Evolutionary conservation across 441 rosid genomes (phyloP), one percentile per base, ranked within the genome.

Genomic region (Adansonia gregorii): DNA sequence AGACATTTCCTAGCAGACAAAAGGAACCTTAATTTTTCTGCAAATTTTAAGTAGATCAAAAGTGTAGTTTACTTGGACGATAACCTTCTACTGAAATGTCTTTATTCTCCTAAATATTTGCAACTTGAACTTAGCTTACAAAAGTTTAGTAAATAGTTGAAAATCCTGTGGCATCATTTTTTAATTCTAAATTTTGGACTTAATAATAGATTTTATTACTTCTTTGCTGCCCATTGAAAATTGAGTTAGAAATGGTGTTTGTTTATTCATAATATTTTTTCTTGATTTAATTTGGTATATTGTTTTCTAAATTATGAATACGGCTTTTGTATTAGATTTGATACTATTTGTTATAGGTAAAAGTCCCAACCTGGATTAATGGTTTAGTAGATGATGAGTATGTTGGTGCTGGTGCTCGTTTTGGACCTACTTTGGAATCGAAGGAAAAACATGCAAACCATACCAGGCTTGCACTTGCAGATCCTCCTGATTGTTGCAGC

Each of bases 361-460:
- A 88, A 88, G 86, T 88, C 54, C 85, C 88, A 45, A 88, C 83
- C 39, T 84, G 85, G 86, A 65, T 88, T 60, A 65, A 88, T 78
- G 72, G 78, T 19, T 78, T 77, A 48, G 82, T 78, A 82, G 81
- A 78, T 51, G 61, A 59, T 78, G 90, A 88, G 78, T 88, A 88
- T 76, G 90, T 88, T 75, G 90, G 90, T 75, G 87, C 84, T 55
- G 90, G 90, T 73, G 90, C 89, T 72, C 90, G 90, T 15, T 88
- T 88, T 61, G 90, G 90, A 76, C 82, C 74, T 68, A 88, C 89
- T 6, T 78, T 88, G 80, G 90, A 84, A 65, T 85, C 90, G 5
- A 84, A 86, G 83, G 90, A 88, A 79, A 88, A 83, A 64, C 88
- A 86, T 73, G 90, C 89, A 67, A 84, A 54, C 74, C 81, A 69